A percentile compares a stretch with the other conserved stretches of the same genome.
Conservation (phyloP, 2,329 filamentous ascomycete genomes). For the Ophiocordyceps polyrhachis-furcata region DNA sequence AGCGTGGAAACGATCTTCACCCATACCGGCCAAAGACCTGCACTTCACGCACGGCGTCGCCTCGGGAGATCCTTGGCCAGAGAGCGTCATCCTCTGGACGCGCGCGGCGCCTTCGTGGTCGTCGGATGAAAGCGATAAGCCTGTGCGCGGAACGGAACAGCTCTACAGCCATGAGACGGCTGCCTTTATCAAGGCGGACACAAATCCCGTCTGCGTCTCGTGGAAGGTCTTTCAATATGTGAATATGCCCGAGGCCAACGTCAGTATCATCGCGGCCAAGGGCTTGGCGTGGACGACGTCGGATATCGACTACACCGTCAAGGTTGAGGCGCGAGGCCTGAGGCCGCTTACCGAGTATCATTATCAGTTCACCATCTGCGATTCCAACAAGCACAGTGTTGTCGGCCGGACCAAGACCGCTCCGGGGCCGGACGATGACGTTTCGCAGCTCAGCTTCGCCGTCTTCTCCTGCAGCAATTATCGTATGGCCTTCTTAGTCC, state of each 20-base stretch:
- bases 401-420: constrained; percentile 54
- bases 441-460: constrained; percentile 40
- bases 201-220: constrained; percentile 44
- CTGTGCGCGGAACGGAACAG: constrained; percentile 22
- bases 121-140: constrained; percentile 25
- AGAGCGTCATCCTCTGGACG: constrained; percentile 38
- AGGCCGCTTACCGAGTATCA: constrained; percentile 45
- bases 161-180: constrained; percentile 29
- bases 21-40: constrained; percentile 23
- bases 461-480: constrained; percentile 57
- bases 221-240: constrained; percentile 33
- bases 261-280: constrained; percentile 22
- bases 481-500: constrained; percentile 18
- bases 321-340: constrained; percentile 46
- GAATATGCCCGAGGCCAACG: constrained; percentile 18
- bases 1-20: constrained; percentile 18
- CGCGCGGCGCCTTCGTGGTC: constrained; percentile 24
- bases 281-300: constrained; percentile 50
- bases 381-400: constrained; percentile 39
- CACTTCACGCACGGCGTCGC: constrained; percentile 47
- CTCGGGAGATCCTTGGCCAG: constrained; percentile 30
- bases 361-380: constrained; percentile 53
- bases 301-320: constrained; percentile 60
- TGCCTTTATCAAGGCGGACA: constrained; percentile 21
- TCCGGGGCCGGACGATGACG: constrained; percentile 34